Conservation (phyloP, 2,329 filamentous ascomycete species). For the Ilyonectria robusta region DNA sequence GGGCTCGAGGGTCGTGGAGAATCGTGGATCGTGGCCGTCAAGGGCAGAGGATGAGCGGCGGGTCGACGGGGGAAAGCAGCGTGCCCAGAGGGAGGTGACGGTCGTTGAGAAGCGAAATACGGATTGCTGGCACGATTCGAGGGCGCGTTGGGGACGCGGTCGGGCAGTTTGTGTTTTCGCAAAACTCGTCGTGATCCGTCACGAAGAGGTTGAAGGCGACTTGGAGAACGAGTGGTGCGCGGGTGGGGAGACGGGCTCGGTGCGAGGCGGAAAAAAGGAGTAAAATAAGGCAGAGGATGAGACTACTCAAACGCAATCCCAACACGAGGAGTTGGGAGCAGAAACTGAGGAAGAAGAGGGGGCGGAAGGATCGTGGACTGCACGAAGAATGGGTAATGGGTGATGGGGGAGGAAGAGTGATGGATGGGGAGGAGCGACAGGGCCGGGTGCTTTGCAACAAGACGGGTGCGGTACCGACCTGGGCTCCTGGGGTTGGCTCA, state of each 20-base stretch:
- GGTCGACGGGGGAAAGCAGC: constrained; percentile 31
- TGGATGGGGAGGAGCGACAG: constrained; percentile 56
- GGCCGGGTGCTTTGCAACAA: constrained; percentile 50
- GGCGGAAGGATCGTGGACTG: constrained; percentile 51
- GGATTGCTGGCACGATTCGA: constrained; percentile 39
- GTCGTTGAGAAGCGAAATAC: constrained; percentile 33
- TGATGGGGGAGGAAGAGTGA: constrained; percentile 51
- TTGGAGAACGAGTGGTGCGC: constrained; percentile 46
- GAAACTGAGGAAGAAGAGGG: constrained; percentile 33
- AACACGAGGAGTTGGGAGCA: constrained; percentile 35
- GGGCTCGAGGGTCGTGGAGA: constrained; percentile 33
- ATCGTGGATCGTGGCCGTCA: constrained; percentile 29
- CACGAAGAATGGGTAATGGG: constrained; percentile 52
- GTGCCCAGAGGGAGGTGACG: constrained; percentile 16
- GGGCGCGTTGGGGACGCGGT: constrained; percentile 40
- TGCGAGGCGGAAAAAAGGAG: constrained; percentile 22
- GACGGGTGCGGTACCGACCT: constrained; percentile 49
- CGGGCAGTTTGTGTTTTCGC: constrained; percentile 49
- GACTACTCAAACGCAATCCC: constrained; percentile 47
- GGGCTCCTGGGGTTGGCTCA: constrained; percentile 46
- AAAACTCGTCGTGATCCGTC: constrained; percentile 51
- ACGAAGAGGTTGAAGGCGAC: constrained; percentile 46
- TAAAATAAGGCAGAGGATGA: constrained; percentile 37
- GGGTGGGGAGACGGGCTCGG: constrained; percentile 36
- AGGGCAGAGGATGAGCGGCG: constrained; percentile 41